A percentile compares a stretch with the other conserved stretches of the same genome.
These are phyloP conservation scores for Amanita muscaria DNA, from an alignment of 768 basidiomycete genomes.

Conservation along the genomic window DNA sequence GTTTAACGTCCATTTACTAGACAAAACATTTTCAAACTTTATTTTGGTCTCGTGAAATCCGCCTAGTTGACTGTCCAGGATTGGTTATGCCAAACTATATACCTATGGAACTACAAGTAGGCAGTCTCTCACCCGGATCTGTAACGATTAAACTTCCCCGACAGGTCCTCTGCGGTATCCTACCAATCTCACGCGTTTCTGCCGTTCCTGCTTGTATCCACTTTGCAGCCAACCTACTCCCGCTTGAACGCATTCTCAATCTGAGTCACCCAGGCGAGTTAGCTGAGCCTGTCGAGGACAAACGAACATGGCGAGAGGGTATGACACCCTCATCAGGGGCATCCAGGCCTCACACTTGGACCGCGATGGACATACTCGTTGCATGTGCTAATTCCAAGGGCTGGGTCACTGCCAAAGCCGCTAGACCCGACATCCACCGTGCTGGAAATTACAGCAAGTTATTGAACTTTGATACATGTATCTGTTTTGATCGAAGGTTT, in stretches of 20 bases:
- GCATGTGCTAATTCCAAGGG: constrained; percentile 72
- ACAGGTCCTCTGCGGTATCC: constrained; percentile 62
- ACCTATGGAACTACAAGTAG: constrained; percentile 77
- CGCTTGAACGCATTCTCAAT: constrained; percentile 63
- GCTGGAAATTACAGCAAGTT: constrained; percentile 83
- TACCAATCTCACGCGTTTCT: constrained; percentile 77
- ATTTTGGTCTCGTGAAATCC: constrained; percentile 79
- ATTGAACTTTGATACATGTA: neutral
- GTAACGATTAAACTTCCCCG: constrained; percentile 4
- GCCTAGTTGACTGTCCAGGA: constrained; percentile 92
- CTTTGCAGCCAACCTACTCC: constrained; percentile 56
- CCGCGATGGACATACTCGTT: constrained; percentile 76
- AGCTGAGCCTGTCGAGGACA: constrained; percentile 39
- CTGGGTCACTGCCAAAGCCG: constrained; percentile 88
- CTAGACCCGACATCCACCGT: constrained; percentile 79
- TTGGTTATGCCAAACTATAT: constrained; percentile 82
- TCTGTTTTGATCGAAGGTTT: no score
- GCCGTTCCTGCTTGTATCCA: constrained; percentile 81
- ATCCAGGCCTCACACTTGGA: constrained; percentile 45
- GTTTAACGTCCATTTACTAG: no score
- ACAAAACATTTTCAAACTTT: constrained; percentile 96
- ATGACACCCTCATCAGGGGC: constrained; percentile 19
- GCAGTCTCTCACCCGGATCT: constrained; percentile 8
- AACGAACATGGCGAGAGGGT: constrained; percentile 71
- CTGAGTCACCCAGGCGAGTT: constrained; percentile 43